Evolutionary conservation across 108 stramenopile genomes (phyloP).

Genomic region (Skeletonema potamos): DNA sequence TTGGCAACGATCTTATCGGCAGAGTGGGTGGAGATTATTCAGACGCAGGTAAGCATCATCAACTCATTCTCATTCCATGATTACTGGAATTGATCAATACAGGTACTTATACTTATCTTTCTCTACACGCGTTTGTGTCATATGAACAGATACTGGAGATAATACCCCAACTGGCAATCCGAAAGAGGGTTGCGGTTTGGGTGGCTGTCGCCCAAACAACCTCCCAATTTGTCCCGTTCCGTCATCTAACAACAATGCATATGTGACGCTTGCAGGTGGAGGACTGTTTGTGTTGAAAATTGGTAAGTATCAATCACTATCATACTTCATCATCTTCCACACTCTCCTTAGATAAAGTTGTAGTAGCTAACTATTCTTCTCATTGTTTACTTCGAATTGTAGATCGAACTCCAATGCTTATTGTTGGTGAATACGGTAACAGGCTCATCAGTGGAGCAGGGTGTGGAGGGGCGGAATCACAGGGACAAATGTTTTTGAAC

Average conservation of each 20-base stretch:
- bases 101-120: not conserved
- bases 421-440: conserved; percentile 38
- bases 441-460: conserved; percentile 29
- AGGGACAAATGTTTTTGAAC: conserved; percentile 12
- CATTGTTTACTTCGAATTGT: not conserved
- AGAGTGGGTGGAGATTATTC: conserved; percentile 17
- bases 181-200: conserved; percentile 29
- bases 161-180: conserved; percentile 25
- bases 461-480: conserved; percentile 21
- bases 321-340: not conserved
- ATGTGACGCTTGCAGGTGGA: conserved; percentile 31
- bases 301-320: not conserved
- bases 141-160: conserved; percentile 13
- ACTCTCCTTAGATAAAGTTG: too few relatives aligned
- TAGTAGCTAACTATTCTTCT: not conserved
- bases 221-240: conserved; percentile 42
- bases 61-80: not conserved
- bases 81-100: not conserved
- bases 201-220: conserved; percentile 28
- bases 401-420: conserved; percentile 28
- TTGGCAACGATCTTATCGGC: conserved; percentile 22
- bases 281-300: conserved; percentile 21
- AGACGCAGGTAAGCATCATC: not conserved
- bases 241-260: not conserved
- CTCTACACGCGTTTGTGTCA: not conserved